Percentiles rank a stretch among this genome's conserved stretches.
phyloP scores from a whole-genome alignment of 371 early-diverging fungal species.

The Mucor mucedo region DNA sequence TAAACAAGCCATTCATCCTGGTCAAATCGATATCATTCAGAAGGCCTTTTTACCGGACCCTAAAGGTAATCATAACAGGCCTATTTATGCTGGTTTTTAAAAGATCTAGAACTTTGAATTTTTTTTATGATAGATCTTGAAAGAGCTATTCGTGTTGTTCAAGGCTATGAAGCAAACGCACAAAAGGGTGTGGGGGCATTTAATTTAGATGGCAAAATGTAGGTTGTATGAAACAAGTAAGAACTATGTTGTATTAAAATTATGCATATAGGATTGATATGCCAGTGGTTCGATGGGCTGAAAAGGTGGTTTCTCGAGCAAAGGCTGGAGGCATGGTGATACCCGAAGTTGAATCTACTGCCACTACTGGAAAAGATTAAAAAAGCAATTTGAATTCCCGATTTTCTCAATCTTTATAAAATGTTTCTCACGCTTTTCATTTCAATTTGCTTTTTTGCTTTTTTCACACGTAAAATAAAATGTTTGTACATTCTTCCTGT shows the following conservation, averaged over 20 bases:
- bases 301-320: slow-evolving; percentile 62
- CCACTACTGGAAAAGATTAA: slow-evolving; percentile 1
- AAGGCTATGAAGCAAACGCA: slow-evolving; percentile 68
- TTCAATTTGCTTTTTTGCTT: slow-evolving; percentile 6
- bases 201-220: slow-evolving; percentile 88
- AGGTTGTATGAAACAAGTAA: slow-evolving; percentile 21
- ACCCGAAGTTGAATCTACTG: slow-evolving; percentile 34
- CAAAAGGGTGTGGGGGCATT: slow-evolving; percentile 87
- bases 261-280: slow-evolving; percentile 62
- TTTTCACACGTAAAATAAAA: slow-evolving; percentile 13
- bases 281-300: slow-evolving; percentile 76
- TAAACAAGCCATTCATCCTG: slow-evolving; percentile 94
- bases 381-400: not conserved
- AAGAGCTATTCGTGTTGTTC: slow-evolving; percentile 66
- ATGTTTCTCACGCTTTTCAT: not conserved
- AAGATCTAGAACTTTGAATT: too few species aligned
- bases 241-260: not conserved
- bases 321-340: slow-evolving; percentile 59
- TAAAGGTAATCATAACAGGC: slow-evolving; percentile 48
- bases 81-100: too few species aligned
- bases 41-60: slow-evolving; percentile 74
- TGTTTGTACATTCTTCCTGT: slow-evolving; percentile 11
- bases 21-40: slow-evolving; percentile 86
- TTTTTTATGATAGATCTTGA: slow-evolving; percentile 54
- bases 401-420: slow-evolving; percentile 22